Conservation (phyloP, 768 basidiomycete species). For the Artomyces pyxidatus region DNA sequence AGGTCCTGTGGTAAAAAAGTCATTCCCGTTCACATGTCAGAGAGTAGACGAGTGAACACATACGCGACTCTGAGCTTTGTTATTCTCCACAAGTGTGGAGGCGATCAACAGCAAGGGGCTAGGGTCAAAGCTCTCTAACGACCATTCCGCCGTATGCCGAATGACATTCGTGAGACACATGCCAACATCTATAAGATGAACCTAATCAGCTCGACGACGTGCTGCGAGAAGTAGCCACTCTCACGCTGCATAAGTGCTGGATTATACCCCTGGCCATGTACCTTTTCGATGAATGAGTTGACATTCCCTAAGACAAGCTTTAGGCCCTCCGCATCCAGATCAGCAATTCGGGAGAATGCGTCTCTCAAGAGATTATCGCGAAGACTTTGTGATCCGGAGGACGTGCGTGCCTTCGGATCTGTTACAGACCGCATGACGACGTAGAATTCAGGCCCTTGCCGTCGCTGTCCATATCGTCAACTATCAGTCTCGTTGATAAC, state of each 20-base stretch:
- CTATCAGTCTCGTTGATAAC: constrained; percentile 2
- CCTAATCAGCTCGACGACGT: not conserved
- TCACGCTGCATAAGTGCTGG: constrained; percentile 50
- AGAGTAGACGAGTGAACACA: constrained; percentile 11
- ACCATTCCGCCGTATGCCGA: constrained; percentile 50
- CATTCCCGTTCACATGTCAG: not conserved
- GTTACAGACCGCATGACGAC: constrained; percentile 8
- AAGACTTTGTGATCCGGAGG: constrained; percentile 18
- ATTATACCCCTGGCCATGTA: constrained; percentile 47
- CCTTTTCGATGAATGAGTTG: constrained; percentile 45
- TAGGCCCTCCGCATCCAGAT: constrained; percentile 38
- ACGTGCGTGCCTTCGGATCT: not conserved
- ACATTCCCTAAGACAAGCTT: constrained; percentile 53
- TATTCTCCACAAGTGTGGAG: constrained; percentile 47
- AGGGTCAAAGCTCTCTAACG: constrained; percentile 41
- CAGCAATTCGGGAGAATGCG: constrained; percentile 37
- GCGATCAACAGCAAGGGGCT: constrained; percentile 47
- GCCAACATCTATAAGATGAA: constrained; percentile 40
- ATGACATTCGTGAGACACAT: constrained; percentile 44
- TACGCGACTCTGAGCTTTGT: constrained; percentile 51
- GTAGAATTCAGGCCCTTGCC: constrained; percentile 3
- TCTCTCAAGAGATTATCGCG: constrained; percentile 32
- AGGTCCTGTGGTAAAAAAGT: constrained; percentile 39
- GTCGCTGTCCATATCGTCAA: constrained; percentile 6
- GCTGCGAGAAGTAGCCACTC: constrained; percentile 19